Evolutionary conservation across 2,329 filamentous ascomycete species (phyloP), one percentile per base, ranked within the genome.

Genomic region (Iodosphaeria phyllophila): DNA sequence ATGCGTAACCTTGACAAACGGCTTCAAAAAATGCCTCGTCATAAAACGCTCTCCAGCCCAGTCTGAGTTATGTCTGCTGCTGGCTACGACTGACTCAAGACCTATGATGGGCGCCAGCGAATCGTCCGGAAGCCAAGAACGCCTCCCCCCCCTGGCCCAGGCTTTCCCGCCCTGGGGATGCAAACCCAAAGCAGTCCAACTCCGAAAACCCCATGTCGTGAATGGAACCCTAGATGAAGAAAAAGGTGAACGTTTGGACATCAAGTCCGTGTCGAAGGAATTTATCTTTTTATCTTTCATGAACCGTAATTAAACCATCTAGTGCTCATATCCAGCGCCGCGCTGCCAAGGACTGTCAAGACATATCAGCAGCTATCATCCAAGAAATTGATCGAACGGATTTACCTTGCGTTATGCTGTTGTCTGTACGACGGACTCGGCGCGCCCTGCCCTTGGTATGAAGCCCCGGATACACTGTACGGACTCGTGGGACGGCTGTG

Each of bases 291-390:
- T 43, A 18, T 34, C 34, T 35, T 23, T 29, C 34, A 15, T 33
- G 30, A 22, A 31, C 33, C 22, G 34, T 32, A 16, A 35, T 21
- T 31, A 27, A 36, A 26, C 27, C 23, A 22, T 32, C 34, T 52
- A 56, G 41, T 56, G 48, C 23, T 65, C 60, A 40, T 65, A 65
- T 32, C 60, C 60, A 27, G 60, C 60, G 36, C 60, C 60, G 35
- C 60, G 56, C 46, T 65, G 60, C 60, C 60, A 65, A 32, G 59
- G 58, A 44, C 58, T 64, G 34, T 12, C 25, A 20, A 22, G 23
- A 43, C 40, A 30, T 30, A 35, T 14, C 7, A 21, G 25, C 15
- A 21, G 27, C 21, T 18, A 12, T 10, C n/a, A 16, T 24, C 10
- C 11, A 4, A 12, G 16, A 3, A 20, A 16, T n/a, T 4, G 21